These are phyloP conservation scores for Leishmania lainsoni DNA, from an alignment of 208 protist genomes.

Conservation along the genomic window DNA sequence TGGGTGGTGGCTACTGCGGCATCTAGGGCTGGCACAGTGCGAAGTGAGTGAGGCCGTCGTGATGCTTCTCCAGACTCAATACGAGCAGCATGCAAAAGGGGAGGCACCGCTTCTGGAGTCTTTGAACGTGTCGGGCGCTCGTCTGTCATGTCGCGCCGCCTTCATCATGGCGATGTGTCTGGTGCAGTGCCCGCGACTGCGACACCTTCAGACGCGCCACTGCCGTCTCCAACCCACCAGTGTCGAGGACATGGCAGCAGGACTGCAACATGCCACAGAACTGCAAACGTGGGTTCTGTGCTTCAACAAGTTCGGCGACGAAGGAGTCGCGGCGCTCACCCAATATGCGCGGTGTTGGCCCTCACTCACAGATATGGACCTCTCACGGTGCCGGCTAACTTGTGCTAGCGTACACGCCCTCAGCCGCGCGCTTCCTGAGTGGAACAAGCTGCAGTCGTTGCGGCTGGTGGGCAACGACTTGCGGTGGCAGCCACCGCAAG, in stretches of 20 bases:
- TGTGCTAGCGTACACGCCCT: conserved; percentile 34
- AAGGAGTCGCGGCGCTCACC: conserved; percentile 38
- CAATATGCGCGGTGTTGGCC: conserved; percentile 50
- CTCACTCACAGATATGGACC: conserved; percentile 51
- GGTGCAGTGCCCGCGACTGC: conserved; percentile 43
- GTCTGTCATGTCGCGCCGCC: conserved; percentile 42
- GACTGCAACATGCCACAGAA: conserved; percentile 34
- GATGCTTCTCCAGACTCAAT: conserved; percentile 28
- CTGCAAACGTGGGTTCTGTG: conserved; percentile 52
- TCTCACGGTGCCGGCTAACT: conserved; percentile 79
- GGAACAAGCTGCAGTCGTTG: conserved; percentile 45
- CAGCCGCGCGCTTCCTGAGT: conserved; percentile 31
- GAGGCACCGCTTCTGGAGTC: conserved; percentile 26
- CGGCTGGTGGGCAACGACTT: conserved; percentile 74
- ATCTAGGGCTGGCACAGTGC: conserved; percentile 60
- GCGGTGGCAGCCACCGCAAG: conserved; percentile 8
- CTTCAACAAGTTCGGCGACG: conserved; percentile 63
- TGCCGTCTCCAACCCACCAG: conserved; percentile 46
- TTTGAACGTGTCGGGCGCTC: conserved; percentile 56
- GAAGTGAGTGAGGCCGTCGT: conserved; percentile 45
- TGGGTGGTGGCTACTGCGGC: conserved; percentile 60
- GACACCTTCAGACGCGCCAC: conserved; percentile 57
- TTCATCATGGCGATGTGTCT: conserved; percentile 55
- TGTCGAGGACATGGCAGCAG: conserved; percentile 33
- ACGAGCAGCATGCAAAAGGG: conserved; percentile 10